Evolutionary conservation across 441 rosid genomes (phyloP).

Genomic region (Pelargonium myrrhifolium): DNA sequence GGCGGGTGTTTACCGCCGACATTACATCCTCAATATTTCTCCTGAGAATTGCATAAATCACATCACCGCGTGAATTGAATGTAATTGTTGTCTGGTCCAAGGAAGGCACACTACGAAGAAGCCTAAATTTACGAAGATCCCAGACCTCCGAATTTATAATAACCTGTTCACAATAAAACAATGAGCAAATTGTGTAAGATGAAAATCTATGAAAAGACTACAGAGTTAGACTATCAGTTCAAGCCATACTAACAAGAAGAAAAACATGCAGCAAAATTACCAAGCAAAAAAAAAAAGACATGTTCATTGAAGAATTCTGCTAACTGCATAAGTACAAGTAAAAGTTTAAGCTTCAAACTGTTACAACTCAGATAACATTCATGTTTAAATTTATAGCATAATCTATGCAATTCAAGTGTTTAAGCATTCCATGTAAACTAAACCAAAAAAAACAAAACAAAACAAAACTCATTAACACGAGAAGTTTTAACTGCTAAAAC

Average conservation of each 20-base stretch:
- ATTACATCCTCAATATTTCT: slow-evolving; percentile 88
- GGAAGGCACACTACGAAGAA: slow-evolving; percentile 87
- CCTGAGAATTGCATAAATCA: slow-evolving; percentile 90
- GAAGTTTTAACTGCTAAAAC: neutral
- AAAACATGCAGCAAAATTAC: neutral
- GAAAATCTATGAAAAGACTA: neutral
- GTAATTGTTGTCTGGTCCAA: slow-evolving; percentile 85
- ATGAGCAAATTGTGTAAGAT: neutral
- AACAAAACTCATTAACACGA: neutral
- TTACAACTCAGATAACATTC: neutral
- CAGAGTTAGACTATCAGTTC: no score
- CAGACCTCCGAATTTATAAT: slow-evolving; percentile 95
- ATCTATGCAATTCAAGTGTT: neutral
- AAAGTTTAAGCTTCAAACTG: neutral
- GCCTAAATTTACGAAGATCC: slow-evolving; percentile 83
- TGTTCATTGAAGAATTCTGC: neutral
- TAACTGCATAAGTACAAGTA: neutral
- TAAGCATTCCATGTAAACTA: neutral
- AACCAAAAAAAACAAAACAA: neutral
- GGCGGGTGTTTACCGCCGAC: slow-evolving; percentile 88
- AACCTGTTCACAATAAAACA: slow-evolving; percentile 39
- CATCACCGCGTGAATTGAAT: slow-evolving; percentile 83
- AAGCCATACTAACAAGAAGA: no score
- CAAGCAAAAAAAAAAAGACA: neutral
- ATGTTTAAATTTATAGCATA: no score